Conservation (phyloP, 208 protist species). For the Acanthamoeba healyi region DNA sequence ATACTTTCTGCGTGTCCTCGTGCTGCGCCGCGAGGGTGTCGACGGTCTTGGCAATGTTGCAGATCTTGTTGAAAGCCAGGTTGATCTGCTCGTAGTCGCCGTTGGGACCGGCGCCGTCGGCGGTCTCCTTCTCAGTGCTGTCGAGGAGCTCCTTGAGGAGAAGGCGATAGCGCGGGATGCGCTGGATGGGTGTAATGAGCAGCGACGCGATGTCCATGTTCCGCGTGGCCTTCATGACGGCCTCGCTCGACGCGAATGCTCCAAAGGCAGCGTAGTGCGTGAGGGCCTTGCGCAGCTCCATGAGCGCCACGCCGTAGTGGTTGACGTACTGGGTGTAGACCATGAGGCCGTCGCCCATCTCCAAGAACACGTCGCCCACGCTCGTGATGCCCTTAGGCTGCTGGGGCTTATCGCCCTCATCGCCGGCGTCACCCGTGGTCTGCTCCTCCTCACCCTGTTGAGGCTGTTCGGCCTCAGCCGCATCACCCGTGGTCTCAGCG, state of each 20-base stretch:
- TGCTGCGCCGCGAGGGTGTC: constrained; percentile 12
- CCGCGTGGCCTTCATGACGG: constrained; percentile 39
- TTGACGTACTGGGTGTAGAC: constrained; percentile 69
- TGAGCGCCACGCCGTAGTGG: constrained; percentile 21
- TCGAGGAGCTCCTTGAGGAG: constrained; percentile 70
- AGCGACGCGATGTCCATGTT: constrained; percentile 40
- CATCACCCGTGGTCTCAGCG: not conserved
- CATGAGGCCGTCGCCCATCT: constrained; percentile 73
- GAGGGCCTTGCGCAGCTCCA: constrained; percentile 37
- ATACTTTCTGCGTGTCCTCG: constrained; percentile 58
- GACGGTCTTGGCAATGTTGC: constrained; percentile 65
- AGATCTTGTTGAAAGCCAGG: constrained; percentile 69
- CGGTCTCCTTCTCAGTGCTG: constrained; percentile 27
- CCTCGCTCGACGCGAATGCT: constrained; percentile 11
- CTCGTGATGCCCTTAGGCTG: not conserved
- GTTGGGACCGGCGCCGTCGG: not conserved
- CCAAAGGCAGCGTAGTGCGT: constrained; percentile 1
- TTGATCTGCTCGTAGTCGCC: constrained; percentile 51
- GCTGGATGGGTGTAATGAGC: constrained; percentile 70
- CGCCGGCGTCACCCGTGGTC: not conserved
- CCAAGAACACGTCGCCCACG: constrained; percentile 60
- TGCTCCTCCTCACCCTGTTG: not conserved
- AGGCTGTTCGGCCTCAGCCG: not conserved
- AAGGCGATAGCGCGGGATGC: constrained; percentile 56
- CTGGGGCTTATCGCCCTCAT: not conserved